These are phyloP conservation scores for Phytophthora fragariae DNA, from an alignment of 352 stramenopile genomes.

Conservation along the genomic window DNA sequence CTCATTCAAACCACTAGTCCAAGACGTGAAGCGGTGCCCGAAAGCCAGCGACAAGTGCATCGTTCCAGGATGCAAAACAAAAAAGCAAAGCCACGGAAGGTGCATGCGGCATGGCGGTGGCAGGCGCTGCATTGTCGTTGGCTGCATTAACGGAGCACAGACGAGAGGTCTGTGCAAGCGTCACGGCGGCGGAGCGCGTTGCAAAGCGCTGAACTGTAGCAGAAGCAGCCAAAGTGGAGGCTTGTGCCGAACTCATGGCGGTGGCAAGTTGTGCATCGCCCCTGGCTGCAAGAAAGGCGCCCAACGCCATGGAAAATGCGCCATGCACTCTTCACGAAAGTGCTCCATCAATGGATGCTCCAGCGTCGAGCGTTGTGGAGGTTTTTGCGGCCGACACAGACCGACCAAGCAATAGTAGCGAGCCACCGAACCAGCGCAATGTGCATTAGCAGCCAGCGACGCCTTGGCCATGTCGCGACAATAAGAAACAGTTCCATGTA, in stretches of 20 bases:
- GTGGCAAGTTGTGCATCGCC: slow-evolving; percentile 83
- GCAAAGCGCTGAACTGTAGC: slow-evolving; percentile 62
- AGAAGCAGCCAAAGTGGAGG: slow-evolving; percentile 77
- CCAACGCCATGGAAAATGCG: slow-evolving; percentile 86
- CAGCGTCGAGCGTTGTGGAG: slow-evolving; percentile 69
- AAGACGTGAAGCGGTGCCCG: neutral
- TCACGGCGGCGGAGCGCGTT: slow-evolving; percentile 79
- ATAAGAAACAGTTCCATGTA: neutral
- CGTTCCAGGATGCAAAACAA: slow-evolving; percentile 73
- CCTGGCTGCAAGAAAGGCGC: slow-evolving; percentile 88
- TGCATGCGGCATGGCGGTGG: slow-evolving; percentile 89
- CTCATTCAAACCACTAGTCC: neutral
- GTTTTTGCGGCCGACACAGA: slow-evolving; percentile 36
- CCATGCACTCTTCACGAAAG: slow-evolving; percentile 73
- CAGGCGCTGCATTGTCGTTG: slow-evolving; percentile 65
- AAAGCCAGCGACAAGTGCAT: slow-evolving; percentile 41
- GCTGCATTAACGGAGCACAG: slow-evolving; percentile 74
- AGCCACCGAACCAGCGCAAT: neutral
- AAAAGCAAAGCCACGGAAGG: slow-evolving; percentile 70
- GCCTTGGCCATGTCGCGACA: neutral
- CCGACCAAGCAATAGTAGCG: neutral
- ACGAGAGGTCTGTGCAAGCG: slow-evolving; percentile 82
- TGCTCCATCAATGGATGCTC: slow-evolving; percentile 73
- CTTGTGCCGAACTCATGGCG: slow-evolving; percentile 84
- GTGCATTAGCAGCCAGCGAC: neutral